These are phyloP conservation scores for Aspergillus jensenii DNA, from an alignment of 2,329 filamentous ascomycete species.

Conservation along the genomic window DNA sequence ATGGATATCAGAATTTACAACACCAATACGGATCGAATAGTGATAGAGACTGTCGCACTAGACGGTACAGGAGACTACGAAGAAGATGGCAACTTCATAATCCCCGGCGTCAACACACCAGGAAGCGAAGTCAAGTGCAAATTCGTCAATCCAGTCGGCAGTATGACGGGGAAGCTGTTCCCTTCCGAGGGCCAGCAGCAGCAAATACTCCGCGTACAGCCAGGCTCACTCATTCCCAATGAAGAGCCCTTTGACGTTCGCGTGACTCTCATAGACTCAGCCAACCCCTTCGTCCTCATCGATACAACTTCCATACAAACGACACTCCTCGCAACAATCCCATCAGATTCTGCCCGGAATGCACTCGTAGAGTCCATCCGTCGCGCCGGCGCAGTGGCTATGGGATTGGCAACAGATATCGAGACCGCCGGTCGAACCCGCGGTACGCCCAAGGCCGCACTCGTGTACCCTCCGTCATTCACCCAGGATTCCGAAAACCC, in stretches of 20 bases:
- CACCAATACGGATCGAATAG: constrained; percentile 65
- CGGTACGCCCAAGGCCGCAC: constrained; percentile 60
- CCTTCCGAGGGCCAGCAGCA: constrained; percentile 30
- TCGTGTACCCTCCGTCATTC: background rate
- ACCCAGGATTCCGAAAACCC: background rate
- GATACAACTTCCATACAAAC: constrained; percentile 52
- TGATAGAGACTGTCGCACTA: constrained; percentile 55
- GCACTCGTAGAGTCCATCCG: constrained; percentile 55
- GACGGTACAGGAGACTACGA: constrained; percentile 38
- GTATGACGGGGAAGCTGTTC: constrained; percentile 60
- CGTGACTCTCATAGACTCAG: constrained; percentile 60
- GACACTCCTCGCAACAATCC: background rate
- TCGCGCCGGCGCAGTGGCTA: constrained; percentile 53
- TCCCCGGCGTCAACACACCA: constrained; percentile 60
- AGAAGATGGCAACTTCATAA: constrained; percentile 53
- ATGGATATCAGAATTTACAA: constrained; percentile 62
- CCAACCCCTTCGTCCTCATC: constrained; percentile 63
- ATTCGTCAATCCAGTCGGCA: constrained; percentile 60
- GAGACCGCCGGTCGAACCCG: constrained; percentile 43
- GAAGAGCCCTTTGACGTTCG: constrained; percentile 39
- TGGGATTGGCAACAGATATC: constrained; percentile 53
- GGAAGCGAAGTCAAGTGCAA: constrained; percentile 57
- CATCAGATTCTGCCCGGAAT: constrained; percentile 30
- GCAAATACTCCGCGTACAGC: background rate
- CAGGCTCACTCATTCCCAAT: constrained; percentile 43